These are phyloP conservation scores for Gorgonomyces haynaldii DNA, from an alignment of 192 early-diverging fungal species.

Conservation along the genomic window DNA sequence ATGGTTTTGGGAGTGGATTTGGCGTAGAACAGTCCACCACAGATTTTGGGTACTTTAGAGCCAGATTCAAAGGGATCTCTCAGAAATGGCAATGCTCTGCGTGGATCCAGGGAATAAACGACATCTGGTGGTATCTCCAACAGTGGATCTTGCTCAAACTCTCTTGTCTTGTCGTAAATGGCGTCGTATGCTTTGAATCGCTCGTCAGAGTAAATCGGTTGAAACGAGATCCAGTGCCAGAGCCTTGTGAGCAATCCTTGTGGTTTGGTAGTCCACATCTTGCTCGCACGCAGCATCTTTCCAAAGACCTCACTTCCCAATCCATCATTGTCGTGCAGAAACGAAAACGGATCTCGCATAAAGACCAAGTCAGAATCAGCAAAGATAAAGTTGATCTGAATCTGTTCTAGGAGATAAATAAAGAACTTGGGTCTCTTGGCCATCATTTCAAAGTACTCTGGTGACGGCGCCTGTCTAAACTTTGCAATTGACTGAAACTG, in stretches of 20 bases:
- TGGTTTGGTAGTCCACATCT: background rate
- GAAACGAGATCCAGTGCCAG: background rate
- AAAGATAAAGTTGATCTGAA: background rate
- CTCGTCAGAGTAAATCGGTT: background rate
- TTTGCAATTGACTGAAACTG: background rate
- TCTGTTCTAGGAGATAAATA: background rate
- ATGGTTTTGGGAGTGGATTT: background rate
- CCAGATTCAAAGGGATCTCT: constrained; percentile 1
- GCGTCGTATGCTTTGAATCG: background rate
- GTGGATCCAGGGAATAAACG: constrained; percentile 1
- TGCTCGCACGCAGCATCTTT: background rate
- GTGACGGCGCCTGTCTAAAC: background rate
- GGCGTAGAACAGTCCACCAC: constrained; percentile 1
- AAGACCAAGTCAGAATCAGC: constrained; percentile 1
- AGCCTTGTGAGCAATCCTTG: background rate
- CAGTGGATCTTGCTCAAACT: background rate
- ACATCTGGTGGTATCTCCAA: background rate
- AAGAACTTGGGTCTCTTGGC: background rate
- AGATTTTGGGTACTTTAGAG: background rate
- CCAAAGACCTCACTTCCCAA: background rate
- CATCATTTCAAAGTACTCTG: background rate
- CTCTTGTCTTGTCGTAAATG: background rate
- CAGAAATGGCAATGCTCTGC: background rate
- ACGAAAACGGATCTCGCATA: background rate
- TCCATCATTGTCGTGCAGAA: background rate